These are phyloP conservation scores for Cerioporus squamosus DNA, from an alignment of 1,284 basidiomycete genomes.

Conservation along the genomic window DNA sequence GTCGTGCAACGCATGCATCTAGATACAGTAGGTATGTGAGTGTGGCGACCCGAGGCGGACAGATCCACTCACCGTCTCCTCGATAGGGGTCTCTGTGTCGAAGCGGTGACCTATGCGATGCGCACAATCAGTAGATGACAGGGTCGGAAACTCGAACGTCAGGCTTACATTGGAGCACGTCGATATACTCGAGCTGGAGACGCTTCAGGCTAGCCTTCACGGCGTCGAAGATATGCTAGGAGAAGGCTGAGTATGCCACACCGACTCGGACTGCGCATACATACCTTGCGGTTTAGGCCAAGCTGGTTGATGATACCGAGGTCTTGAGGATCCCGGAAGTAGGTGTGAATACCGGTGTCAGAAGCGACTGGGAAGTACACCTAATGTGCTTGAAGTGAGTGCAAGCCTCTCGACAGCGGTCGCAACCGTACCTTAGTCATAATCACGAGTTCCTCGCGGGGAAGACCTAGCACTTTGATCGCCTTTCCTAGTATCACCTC, in stretches of 20 bases:
- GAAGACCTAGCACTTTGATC: conserved; percentile 72
- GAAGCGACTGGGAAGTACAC: conserved; percentile 12
- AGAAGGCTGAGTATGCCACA: background rate
- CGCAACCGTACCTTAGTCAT: conserved; percentile 65
- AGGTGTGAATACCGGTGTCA: conserved; percentile 36
- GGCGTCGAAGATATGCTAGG: conserved; percentile 45
- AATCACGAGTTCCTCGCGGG: conserved; percentile 77
- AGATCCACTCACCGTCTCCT: conserved; percentile 22
- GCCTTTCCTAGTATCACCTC: conserved; percentile 82
- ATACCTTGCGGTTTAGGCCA: conserved; percentile 31
- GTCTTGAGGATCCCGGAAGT: conserved; percentile 24
- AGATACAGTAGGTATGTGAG: background rate
- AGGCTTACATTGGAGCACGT: conserved; percentile 36
- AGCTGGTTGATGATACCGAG: conserved; percentile 28
- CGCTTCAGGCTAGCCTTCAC: conserved; percentile 45
- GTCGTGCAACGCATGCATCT: conserved; percentile 36
- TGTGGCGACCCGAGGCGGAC: no score
- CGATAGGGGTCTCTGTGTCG: conserved; percentile 24
- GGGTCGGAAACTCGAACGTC: background rate
- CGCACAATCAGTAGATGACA: background rate
- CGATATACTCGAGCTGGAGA: conserved; percentile 47
- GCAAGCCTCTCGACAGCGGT: background rate
- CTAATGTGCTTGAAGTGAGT: background rate
- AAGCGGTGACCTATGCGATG: conserved; percentile 21
- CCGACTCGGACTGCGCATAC: background rate